These are phyloP conservation scores for Phytophthora boehmeriae DNA, from an alignment of 352 stramenopile species.

Conservation along the genomic window DNA sequence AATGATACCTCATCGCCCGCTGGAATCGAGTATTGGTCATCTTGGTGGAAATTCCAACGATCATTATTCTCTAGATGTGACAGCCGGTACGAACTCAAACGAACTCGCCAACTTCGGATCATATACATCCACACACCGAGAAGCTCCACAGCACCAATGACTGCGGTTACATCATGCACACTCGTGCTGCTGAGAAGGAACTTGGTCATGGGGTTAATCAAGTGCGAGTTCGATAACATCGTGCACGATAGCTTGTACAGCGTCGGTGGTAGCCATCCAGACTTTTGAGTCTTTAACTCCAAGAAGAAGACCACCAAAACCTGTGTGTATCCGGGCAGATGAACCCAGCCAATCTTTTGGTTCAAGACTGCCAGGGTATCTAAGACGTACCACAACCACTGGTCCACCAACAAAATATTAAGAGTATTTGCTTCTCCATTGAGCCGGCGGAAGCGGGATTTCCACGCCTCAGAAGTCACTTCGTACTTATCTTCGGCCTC, in stretches of 20 bases:
- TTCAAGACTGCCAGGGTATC: conserved; percentile 90
- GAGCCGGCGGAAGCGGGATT: conserved; percentile 79
- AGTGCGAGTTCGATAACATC: conserved; percentile 85
- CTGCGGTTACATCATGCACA: conserved; percentile 86
- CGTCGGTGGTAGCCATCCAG: conserved; percentile 82
- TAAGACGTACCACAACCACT: conserved; percentile 91
- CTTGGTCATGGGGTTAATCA: conserved; percentile 93
- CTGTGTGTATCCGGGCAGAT: conserved; percentile 86
- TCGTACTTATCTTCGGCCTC: conserved; percentile 92
- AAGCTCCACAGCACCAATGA: conserved; percentile 87
- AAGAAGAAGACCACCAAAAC: conserved; percentile 91
- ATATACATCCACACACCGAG: conserved; percentile 93
- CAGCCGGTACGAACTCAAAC: conserved; percentile 83
- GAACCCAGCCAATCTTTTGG: conserved; percentile 89
- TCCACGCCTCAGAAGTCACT: conserved; percentile 84
- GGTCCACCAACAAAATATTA: conserved; percentile 88
- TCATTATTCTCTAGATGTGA: conserved; percentile 91
- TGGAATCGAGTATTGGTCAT: conserved; percentile 90
- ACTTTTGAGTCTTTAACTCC: conserved; percentile 90
- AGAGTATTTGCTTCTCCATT: conserved; percentile 86
- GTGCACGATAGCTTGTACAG: conserved; percentile 91
- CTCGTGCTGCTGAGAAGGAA: conserved; percentile 88
- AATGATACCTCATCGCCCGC: conserved; percentile 86
- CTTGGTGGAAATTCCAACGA: conserved; percentile 91
- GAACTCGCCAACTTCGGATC: conserved; percentile 91